Conservation (phyloP, 192 early-diverging fungal genomes). For the Coemansia sp. region DNA sequence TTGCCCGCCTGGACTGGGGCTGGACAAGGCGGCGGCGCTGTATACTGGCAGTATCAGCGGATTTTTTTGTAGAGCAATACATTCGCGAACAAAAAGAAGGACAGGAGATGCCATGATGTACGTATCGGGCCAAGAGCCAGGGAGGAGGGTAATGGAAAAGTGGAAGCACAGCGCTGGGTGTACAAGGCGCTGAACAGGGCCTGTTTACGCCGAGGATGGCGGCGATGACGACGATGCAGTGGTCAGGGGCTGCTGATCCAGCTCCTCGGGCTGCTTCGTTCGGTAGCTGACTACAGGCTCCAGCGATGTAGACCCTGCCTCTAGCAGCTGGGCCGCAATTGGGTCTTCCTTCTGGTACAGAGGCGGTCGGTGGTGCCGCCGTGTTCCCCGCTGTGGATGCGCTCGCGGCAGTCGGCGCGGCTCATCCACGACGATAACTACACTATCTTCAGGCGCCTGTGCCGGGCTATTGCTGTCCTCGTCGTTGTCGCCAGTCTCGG, state of each 20-base stretch:
- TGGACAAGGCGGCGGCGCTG: too few species aligned
- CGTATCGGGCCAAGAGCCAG: too few species aligned
- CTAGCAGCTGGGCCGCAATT: slow-evolving; percentile 40
- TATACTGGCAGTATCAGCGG: too few species aligned
- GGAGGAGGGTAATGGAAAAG: slow-evolving; percentile 1
- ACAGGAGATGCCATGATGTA: too few species aligned
- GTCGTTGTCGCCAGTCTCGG: slow-evolving; percentile 14
- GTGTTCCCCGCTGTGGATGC: slow-evolving; percentile 6
- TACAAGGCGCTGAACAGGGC: too few species aligned
- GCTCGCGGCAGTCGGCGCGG: not conserved
- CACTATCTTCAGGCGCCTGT: slow-evolving; percentile 6
- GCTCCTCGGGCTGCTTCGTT: slow-evolving; percentile 26
- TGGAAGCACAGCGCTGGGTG: too few species aligned
- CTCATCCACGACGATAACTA: slow-evolving; percentile 18
- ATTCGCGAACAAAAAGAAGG: too few species aligned
- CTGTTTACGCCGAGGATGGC: not conserved
- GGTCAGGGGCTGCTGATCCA: too few species aligned
- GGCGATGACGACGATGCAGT: slow-evolving; percentile 4
- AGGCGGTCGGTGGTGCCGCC: slow-evolving; percentile 23
- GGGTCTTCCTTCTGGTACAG: slow-evolving; percentile 43
- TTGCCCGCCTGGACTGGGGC: too few species aligned
- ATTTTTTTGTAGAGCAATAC: too few species aligned
- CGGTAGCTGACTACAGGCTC: slow-evolving; percentile 30
- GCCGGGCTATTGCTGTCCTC: slow-evolving; percentile 1
- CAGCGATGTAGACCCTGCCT: slow-evolving; percentile 40